Percentiles rank a stretch among this genome's conserved stretches.
These are phyloP conservation scores for Fragaria vesca DNA, from an alignment of 306 rosid genomes.

Conservation along the genomic window DNA sequence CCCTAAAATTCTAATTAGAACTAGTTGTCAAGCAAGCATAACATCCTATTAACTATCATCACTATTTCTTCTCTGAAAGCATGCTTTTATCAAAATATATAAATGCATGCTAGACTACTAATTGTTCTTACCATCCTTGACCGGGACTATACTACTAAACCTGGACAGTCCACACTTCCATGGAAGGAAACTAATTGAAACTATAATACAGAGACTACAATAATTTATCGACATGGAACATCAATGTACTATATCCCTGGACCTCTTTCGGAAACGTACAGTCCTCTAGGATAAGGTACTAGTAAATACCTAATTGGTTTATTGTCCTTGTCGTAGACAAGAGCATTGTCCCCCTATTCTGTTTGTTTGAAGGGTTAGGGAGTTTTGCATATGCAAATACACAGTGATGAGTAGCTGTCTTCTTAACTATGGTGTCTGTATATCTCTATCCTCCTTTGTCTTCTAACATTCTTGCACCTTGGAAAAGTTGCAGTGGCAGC, in stretches of 20 bases:
- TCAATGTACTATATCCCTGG: background rate
- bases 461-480: conserved; percentile 9
- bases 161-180: background rate
- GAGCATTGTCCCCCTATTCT: background rate
- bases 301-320: background rate
- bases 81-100: background rate
- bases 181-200: background rate
- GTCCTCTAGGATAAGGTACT: background rate
- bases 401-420: background rate
- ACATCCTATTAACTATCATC: conserved; percentile 12
- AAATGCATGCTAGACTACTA: background rate
- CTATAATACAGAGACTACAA: background rate
- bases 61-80: background rate
- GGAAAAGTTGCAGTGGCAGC: conserved; percentile 11
- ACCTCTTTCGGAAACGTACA: background rate
- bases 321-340: conserved; percentile 11
- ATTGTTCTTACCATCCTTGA: conserved; percentile 4
- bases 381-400: background rate
- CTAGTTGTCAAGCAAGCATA: conserved; percentile 11
- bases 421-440: background rate
- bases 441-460: conserved; percentile 5
- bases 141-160: background rate
- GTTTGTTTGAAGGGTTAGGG: background rate
- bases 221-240: background rate
- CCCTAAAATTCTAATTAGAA: background rate